Base-by-base conservation (phyloP, 1,284 basidiomycete genomes). In the Macrocystidia cucumis region DNA sequence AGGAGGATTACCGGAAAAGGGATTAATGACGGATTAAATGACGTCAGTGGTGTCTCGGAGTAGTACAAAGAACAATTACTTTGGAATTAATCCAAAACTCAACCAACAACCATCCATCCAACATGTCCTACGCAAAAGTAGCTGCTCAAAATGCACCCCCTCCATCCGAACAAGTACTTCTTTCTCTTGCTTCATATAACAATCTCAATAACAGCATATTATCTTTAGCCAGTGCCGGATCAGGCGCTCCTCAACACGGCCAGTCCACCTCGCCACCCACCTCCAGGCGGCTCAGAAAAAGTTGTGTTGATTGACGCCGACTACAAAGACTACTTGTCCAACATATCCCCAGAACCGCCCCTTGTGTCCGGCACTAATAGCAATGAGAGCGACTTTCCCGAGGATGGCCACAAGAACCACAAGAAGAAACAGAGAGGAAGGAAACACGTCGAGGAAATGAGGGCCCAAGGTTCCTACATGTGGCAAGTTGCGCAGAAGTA, bases 111-210 rank as follows among this genome's bases (percentile, higher is more conserved):
- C n/a, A n/a, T n/a, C n/a, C 29, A 12, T 18, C 29, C 29, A 27
- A 3, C 7, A 80, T 79, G 74, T 77, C 77, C 40, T 85, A 84
- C 69, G 81, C 81, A 11, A 60, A 67, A 14, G 71, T 78, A 46
- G 67, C 78, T 36, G 69, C 74, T 13, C 60, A 69, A 34, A 74
- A 84, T 48, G 65, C 69, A 3, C 67, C 67, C 8, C 67, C 74
- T 2, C 46, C 49, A 7, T 63, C 63, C 14, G 43, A 63, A 37
- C 74, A 72, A 62, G 67, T 60, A 40, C 24, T 47, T 22, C 18
- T 32, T 23, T 34, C 19, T n/a, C 14, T 17, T 21, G 26, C 12
- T 4, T 9, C 7, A 17, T 26, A 11, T 9, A 2, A 12, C 13
- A 5, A 25, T 12, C 34, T 31, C 16, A 4, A 11, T 20, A 23